phyloP scores from a whole-genome alignment of 1,139 yeast genomes.

The Candida sojae region DNA sequence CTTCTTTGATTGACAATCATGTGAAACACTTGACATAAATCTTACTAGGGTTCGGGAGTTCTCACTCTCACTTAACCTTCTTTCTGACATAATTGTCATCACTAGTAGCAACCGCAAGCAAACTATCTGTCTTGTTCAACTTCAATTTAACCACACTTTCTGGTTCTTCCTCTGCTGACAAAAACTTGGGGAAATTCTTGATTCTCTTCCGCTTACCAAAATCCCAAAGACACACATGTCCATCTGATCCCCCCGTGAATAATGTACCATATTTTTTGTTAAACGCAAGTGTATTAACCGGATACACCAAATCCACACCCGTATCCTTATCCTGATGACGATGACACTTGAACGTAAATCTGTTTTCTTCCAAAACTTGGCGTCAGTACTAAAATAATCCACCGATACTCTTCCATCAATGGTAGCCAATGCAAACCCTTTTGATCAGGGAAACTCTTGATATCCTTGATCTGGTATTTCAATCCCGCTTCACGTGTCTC shows the following conservation, averaged over 20 bases:
- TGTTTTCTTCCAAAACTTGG: slow-evolving; percentile 44
- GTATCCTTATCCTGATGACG: slow-evolving; percentile 42
- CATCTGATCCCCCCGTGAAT: slow-evolving; percentile 82
- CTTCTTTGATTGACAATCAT: slow-evolving; percentile 11
- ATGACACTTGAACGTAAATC: slow-evolving; percentile 87
- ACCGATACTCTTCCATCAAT: slow-evolving; percentile 87
- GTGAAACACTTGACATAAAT: slow-evolving; percentile 12
- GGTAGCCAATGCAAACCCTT: slow-evolving; percentile 78
- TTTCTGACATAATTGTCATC: slow-evolving; percentile 55
- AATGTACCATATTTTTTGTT: slow-evolving; percentile 49
- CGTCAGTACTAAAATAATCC: slow-evolving; percentile 63
- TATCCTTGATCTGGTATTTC: slow-evolving; percentile 66
- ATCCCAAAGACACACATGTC: slow-evolving; percentile 79
- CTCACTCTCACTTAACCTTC: slow-evolving; percentile 16
- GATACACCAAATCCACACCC: slow-evolving; percentile 62
- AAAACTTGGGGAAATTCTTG: slow-evolving; percentile 55
- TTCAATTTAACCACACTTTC: slow-evolving; percentile 53
- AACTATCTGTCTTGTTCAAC: slow-evolving; percentile 26
- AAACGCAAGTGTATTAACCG: slow-evolving; percentile 71
- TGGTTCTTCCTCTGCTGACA: slow-evolving; percentile 15
- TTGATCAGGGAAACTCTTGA: slow-evolving; percentile 56
- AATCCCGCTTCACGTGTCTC: slow-evolving; percentile 69
- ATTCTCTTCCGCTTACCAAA: slow-evolving; percentile 60
- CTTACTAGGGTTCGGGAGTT: slow-evolving; percentile 13
- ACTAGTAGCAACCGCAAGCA: slow-evolving; percentile 63